phyloP scores from a whole-genome alignment of 148 eudicot species.

The Vaccinium vitisidaea region DNA sequence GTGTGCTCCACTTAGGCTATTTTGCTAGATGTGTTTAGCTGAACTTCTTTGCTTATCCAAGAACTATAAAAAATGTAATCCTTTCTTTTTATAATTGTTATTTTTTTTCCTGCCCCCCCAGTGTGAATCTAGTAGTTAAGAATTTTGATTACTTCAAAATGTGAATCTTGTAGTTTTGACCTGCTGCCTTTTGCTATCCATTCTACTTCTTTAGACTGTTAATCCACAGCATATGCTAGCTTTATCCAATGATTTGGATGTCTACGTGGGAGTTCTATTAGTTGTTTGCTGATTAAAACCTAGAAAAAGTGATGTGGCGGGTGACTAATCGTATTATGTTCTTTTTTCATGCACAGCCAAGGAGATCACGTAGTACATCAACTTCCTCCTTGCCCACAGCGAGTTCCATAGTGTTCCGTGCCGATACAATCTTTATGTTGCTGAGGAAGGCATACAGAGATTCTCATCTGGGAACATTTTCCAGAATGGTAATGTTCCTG shows the following conservation, averaged over 20 bases:
- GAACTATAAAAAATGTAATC: neutral
- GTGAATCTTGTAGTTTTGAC: neutral
- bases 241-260: neutral
- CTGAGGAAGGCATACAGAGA: conserved; percentile 75
- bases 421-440: conserved; percentile 58
- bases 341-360: conserved; percentile 46
- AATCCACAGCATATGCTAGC: neutral
- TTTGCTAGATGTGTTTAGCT: neutral
- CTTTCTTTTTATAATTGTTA: neutral
- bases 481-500: conserved; percentile 56
- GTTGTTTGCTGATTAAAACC: neutral
- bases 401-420: conserved; percentile 55
- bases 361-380: conserved; percentile 52
- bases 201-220: neutral
- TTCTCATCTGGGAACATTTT: conserved; percentile 54
- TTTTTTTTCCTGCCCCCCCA: neutral
- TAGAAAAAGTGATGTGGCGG: neutral
- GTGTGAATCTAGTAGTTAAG: neutral
- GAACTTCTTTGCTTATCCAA: neutral
- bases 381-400: conserved; percentile 35
- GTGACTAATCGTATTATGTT: conserved; percentile 16
- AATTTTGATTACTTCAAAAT: too few species aligned
- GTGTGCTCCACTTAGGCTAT: neutral
- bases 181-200: neutral
- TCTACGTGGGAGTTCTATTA: neutral